These are phyloP conservation scores for Schizosaccharomyces versatilis DNA, from an alignment of 1,139 yeast species.

Conservation along the genomic window DNA sequence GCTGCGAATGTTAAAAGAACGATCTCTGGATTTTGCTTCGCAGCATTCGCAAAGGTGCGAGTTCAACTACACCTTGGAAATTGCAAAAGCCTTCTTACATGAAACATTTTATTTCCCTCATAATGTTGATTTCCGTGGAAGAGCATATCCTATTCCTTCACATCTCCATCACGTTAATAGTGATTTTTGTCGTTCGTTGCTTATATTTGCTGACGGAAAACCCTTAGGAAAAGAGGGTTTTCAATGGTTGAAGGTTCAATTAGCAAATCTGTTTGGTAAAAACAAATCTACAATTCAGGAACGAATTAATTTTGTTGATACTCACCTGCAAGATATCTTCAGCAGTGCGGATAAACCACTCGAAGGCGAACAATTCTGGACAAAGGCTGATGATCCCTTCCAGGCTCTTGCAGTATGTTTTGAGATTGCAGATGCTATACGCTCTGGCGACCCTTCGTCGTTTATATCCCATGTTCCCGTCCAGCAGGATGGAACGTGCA, in stretches of 20 bases:
- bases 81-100: constrained; percentile 63
- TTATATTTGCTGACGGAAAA: constrained; percentile 75
- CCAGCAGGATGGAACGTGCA: constrained; percentile 95
- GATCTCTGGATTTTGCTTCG: constrained; percentile 39
- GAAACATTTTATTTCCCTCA: constrained; percentile 88
- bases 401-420: constrained; percentile 73
- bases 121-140: constrained; percentile 80
- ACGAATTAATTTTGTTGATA: constrained; percentile 50
- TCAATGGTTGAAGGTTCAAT: constrained; percentile 72
- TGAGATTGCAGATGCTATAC: constrained; percentile 53
- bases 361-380: constrained; percentile 52
- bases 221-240: constrained; percentile 55
- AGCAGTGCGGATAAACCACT: constrained; percentile 57
- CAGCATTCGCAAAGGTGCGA: constrained; percentile 81
- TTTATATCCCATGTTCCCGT: constrained; percentile 68
- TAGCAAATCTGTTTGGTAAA: constrained; percentile 70
- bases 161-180: constrained; percentile 65
- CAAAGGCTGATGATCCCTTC: constrained; percentile 80
- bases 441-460: constrained; percentile 49
- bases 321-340: constrained; percentile 36
- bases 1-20: constrained; percentile 35
- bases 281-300: constrained; percentile 66
- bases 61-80: constrained; percentile 74
- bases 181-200: constrained; percentile 68
- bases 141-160: constrained; percentile 87